These are phyloP conservation scores for Hordeum pubiflorum DNA, from an alignment of 202 grass and related monocot genomes.

Conservation along the genomic window DNA sequence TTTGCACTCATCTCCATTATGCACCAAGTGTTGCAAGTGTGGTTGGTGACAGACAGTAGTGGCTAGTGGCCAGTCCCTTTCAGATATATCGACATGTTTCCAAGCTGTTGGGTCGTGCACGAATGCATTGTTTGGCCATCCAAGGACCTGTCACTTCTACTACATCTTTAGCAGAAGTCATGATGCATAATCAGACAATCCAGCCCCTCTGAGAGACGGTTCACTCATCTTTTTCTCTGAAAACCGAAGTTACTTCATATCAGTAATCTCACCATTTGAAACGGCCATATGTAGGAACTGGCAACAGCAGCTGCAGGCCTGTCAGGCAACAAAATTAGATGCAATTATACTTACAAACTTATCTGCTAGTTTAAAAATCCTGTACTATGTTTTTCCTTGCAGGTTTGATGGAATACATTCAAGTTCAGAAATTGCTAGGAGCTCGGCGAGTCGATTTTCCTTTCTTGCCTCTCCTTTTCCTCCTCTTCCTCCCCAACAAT, in stretches of 20 bases:
- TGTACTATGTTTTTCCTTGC: background rate
- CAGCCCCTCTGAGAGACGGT: background rate
- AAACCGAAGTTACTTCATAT: background rate
- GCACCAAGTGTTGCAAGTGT: constrained; percentile 38
- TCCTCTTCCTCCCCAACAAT: constrained; percentile 38
- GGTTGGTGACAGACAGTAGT: constrained; percentile 26
- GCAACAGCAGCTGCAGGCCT: background rate
- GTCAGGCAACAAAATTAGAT: background rate
- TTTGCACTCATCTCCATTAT: constrained; percentile 18
- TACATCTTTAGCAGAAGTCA: constrained; percentile 28
- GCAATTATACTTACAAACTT: background rate
- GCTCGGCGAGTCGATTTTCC: background rate
- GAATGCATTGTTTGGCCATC: constrained; percentile 17
- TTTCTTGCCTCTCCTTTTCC: constrained; percentile 4
- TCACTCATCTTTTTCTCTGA: background rate
- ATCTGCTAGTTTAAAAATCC: background rate
- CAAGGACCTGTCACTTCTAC: constrained; percentile 18
- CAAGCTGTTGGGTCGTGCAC: background rate
- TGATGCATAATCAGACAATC: background rate
- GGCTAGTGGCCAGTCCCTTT: constrained; percentile 34
- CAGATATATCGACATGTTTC: constrained; percentile 7
- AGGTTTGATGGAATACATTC: constrained; percentile 4
- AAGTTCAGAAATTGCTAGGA: constrained; percentile 15
- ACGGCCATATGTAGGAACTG: background rate
- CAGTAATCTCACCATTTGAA: background rate